Evolutionary conservation across 352 stramenopile species (phyloP).

Genomic region (Pythium phragmiticola): DNA sequence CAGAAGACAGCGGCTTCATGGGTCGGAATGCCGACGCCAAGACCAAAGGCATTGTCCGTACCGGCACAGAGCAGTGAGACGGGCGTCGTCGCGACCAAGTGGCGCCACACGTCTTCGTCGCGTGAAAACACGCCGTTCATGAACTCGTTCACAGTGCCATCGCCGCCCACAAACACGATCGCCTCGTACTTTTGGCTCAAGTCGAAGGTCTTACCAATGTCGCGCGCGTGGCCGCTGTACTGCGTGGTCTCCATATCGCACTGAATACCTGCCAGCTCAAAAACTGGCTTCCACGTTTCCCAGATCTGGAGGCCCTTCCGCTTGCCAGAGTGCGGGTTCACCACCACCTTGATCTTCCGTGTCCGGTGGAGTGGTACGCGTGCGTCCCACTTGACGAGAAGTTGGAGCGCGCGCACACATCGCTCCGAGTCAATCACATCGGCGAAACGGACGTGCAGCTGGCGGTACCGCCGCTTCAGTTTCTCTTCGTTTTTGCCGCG

Average conservation of each 20-base stretch:
- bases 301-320: constrained; percentile 65
- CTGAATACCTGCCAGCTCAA: constrained; percentile 72
- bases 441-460: constrained; percentile 36
- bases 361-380: constrained; percentile 66
- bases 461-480: constrained; percentile 53
- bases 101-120: constrained; percentile 73
- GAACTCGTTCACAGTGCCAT: constrained; percentile 78
- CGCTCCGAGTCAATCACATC: constrained; percentile 29
- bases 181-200: constrained; percentile 72
- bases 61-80: constrained; percentile 80
- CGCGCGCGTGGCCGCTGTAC: constrained; percentile 63
- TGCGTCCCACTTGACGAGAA: constrained; percentile 79
- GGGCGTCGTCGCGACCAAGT: constrained; percentile 75
- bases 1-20: constrained; percentile 67
- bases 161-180: constrained; percentile 74
- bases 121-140: constrained; percentile 77
- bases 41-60: constrained; percentile 81
- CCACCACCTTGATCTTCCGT: constrained; percentile 72
- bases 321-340: constrained; percentile 80
- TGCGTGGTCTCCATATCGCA: constrained; percentile 75
- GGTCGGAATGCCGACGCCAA: constrained; percentile 66
- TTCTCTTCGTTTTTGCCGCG: constrained; percentile 50
- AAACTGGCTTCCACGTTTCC: constrained; percentile 68
- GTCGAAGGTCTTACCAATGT: constrained; percentile 76
- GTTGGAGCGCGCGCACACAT: constrained; percentile 68